phyloP scores from a whole-genome alignment of 345 rosid genomes.

The Citrus reticulata region DNA sequence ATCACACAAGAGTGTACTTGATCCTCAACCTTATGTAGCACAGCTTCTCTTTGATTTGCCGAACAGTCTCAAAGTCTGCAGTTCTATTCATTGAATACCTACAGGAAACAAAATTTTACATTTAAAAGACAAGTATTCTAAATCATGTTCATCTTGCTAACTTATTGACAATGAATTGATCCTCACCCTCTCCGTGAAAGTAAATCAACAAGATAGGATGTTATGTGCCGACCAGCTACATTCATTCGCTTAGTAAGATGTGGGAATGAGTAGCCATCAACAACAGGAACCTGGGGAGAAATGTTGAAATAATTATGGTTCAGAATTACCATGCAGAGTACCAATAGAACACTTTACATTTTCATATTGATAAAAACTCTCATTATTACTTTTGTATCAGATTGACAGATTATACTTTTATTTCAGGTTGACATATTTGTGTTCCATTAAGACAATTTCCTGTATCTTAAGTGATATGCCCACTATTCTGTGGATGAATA shows the following conservation, averaged over 20 bases:
- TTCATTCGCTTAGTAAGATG: conserved; percentile 99
- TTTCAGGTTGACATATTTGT: background rate
- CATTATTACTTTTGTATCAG: background rate
- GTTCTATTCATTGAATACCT: conserved; percentile 91
- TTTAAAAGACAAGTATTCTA: background rate
- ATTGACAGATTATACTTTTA: background rate
- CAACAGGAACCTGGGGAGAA: conserved; percentile 84
- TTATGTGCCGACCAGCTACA: conserved; percentile 97
- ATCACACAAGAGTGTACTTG: conserved; percentile 2
- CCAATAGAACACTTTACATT: background rate
- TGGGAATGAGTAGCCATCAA: conserved; percentile 97
- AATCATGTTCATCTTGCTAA: conserved; percentile 9
- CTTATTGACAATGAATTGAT: background rate
- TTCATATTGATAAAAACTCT: background rate
- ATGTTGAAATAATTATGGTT: conserved; percentile 18
- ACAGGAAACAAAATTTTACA: conserved; percentile 18
- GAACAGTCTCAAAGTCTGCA: conserved; percentile 95
- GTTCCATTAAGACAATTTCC: background rate
- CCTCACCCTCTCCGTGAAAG: conserved; percentile 95
- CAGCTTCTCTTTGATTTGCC: conserved; percentile 95
- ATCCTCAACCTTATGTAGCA: conserved; percentile 74
- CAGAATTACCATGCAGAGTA: conserved; percentile 5
- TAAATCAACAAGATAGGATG: conserved; percentile 92
- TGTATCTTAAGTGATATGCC: background rate
- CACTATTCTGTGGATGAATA: background rate